Base-by-base conservation (phyloP, 306 rosid species). In the Acacia crassicarpa region DNA sequence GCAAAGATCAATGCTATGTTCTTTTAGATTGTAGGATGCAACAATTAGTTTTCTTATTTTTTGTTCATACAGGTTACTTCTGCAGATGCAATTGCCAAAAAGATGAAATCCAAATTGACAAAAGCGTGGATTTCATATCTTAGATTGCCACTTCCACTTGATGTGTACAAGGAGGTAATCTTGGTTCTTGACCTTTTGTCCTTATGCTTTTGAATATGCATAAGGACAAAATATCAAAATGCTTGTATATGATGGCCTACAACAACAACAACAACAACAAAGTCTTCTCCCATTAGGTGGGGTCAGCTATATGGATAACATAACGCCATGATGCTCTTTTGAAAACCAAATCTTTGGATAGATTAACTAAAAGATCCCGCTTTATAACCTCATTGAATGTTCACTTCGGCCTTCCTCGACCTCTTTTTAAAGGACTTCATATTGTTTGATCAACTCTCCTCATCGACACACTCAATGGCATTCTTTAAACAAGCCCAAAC, bases 111-210 rank as follows among this genome's bases (percentile, higher is more conserved):
- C 67, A 93, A 95, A 84, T 93, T 95, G 81, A 88, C 93, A 22
- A 90, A 91, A 87, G 98, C 99, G n/a, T 95, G 99, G 98, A 77
- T 88, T 82, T 77, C 90, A 4, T 93, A 80, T 87, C 94, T 93
- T 59, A 91, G 93, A 87, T 88, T 95, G 80, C 91, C 91, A 16
- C 98, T 95, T 88, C 96, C 98, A 69, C 84, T 95, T 82, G 96
- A 91, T 84, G 90, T 91, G 84, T 95, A 91, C 91, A 95, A 95
- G 81, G 98, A 92, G 93, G 98, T 93, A 92, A 84, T 88, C 23
- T 78, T 73, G 74, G 75, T 45, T 59, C 67, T 61, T 11, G 15
- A 61, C 10, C 67, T 12, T 61, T 69, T 48, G 35, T 33, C 17
- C 48, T 43, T 69, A 56, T 38, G 51, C 59, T 77, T 75, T 71